A percentile compares a stretch with the other conserved stretches of the same genome.
Evolutionary conservation across 2,329 filamentous ascomycete genomes (phyloP).

Genomic region (Colletotrichum cuscutae): DNA sequence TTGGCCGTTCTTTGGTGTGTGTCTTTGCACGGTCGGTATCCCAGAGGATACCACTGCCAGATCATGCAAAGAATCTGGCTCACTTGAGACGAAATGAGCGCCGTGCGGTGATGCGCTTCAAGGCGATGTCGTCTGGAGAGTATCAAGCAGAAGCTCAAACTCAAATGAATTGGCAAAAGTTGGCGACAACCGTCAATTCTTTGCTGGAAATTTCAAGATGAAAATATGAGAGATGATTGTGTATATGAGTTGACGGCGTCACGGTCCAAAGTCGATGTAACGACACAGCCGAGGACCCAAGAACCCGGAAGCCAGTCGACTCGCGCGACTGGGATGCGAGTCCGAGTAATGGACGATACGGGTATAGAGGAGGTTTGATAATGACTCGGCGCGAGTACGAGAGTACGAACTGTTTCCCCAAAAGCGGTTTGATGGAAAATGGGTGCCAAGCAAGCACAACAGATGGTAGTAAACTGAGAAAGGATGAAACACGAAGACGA

Average conservation of each 20-base stretch:
- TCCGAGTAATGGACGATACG: not conserved
- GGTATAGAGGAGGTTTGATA: not conserved
- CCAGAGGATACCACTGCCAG: not conserved
- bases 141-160: not conserved
- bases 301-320: not conserved
- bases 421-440: not conserved
- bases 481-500: not conserved
- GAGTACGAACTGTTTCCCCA: not conserved
- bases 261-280: not conserved
- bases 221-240: not conserved
- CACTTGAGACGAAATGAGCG: slow-evolving; percentile 17
- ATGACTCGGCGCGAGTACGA: slow-evolving; percentile 18
- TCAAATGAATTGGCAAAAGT: not conserved
- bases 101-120: not conserved
- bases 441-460: not conserved
- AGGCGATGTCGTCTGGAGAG: not conserved
- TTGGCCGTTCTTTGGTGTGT: not conserved
- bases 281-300: not conserved
- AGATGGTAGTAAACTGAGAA: not conserved
- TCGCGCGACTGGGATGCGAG: not conserved
- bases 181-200: not conserved
- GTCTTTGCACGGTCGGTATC: not conserved
- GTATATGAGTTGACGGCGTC: no score
- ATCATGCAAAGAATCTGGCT: not conserved
- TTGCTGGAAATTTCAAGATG: not conserved